Evolutionary conservation across 179 eudicot genomes (phyloP), one percentile per base, ranked within the genome.

Genomic region (Corrigiola litoralis): DNA sequence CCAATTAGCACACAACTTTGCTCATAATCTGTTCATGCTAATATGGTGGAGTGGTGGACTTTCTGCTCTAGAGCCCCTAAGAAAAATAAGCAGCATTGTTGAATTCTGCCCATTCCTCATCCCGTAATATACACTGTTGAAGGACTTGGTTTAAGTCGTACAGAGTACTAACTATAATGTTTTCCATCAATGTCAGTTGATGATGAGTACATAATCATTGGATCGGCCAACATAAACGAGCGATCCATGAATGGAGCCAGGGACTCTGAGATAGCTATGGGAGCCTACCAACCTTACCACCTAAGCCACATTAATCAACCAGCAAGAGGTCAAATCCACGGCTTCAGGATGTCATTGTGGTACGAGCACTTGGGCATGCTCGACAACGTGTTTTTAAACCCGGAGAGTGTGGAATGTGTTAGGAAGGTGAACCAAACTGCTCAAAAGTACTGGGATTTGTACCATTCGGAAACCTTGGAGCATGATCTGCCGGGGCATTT

Each of bases 181-280:
- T 20, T 6, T 20, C 12, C 10, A n/a, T 25, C 16, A 12, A 37
- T 31, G 29, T 18, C 75, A 86, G 94, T 87, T 61, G 96, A 89
- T 67, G 96, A 89, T 8, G 96, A 89, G 58, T 89, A 89, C 84
- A 89, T 89, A 52, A 89, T 89, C 8, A 25, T 84, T 5, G 96
- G 96, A 65, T 89, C 96, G 4, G 96, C 96, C 75, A 88, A 88
- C 77, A 87, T 89, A 72, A 89, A 89, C 76, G 94, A 89, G 61
- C 75, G 94, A 50, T 89, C 96, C 13, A 87, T 89, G 96, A 92
- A 89, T 16, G 96, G 96, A 17, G 76, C 85, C 2, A 74, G 94
- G 31, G 96, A 87, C 76, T 87, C 94, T 2, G 96, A 89, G 82
- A 87, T 89, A 74, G 94, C 94, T 20, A 89, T 89, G 88, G 96